These are phyloP conservation scores for Spathaspora sp. DNA, from an alignment of 1,139 yeast species.

Conservation along the genomic window DNA sequence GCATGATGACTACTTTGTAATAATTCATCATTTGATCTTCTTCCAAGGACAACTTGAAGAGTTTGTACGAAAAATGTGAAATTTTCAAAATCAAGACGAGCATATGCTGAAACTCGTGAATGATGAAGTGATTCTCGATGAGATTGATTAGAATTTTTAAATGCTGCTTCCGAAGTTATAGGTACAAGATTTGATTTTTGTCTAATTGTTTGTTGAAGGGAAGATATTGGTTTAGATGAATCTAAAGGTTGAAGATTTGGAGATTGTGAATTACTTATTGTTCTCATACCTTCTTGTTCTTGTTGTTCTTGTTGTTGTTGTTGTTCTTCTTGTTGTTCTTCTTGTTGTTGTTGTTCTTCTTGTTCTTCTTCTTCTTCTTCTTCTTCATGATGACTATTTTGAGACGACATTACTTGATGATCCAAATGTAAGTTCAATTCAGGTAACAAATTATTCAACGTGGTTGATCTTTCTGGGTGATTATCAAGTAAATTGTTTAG, in stretches of 20 bases:
- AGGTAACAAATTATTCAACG: not conserved
- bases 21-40: slow-evolving; percentile 75
- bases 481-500: slow-evolving; percentile 20
- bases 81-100: slow-evolving; percentile 87
- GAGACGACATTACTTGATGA: slow-evolving; percentile 1
- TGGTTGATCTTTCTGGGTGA: not conserved
- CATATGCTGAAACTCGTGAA: slow-evolving; percentile 84
- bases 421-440: not conserved
- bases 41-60: slow-evolving; percentile 85
- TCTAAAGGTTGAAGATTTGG: slow-evolving; percentile 12
- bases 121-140: not conserved
- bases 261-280: slow-evolving; percentile 19
- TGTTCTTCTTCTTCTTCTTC: too few species aligned
- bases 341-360: too few species aligned
- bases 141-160: slow-evolving; percentile 4
- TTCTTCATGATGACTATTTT: slow-evolving; percentile 1
- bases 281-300: slow-evolving; percentile 12
- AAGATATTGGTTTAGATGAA: slow-evolving; percentile 3
- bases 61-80: slow-evolving; percentile 96
- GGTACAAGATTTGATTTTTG: slow-evolving; percentile 16
- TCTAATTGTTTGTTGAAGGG: slow-evolving; percentile 11
- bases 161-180: slow-evolving; percentile 24
- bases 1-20: slow-evolving; percentile 51
- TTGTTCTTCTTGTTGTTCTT: too few species aligned
- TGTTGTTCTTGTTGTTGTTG: too few species aligned